Percentiles rank a stretch among this genome's conserved stretches.
Evolutionary conservation across 805 yeast species (phyloP).

Genomic region (Wickerhamiella allomyrinae): DNA sequence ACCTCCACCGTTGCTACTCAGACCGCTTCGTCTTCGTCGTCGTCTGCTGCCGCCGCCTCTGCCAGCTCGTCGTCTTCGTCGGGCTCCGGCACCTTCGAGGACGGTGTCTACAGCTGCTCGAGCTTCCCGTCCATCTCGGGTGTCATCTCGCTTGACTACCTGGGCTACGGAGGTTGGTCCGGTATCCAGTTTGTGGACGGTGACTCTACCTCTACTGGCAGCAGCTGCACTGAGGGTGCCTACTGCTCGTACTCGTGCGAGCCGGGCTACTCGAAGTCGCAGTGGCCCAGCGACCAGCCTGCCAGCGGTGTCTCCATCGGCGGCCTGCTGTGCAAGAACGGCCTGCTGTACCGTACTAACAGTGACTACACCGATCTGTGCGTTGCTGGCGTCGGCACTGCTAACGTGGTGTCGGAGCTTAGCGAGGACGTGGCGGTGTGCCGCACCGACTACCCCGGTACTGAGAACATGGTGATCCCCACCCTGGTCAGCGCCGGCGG

Average conservation of each 20-base stretch:
- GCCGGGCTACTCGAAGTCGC: conserved; percentile 98
- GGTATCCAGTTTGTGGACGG: conserved; percentile 45
- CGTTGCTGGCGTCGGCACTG: conserved; percentile 69
- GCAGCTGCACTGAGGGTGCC: conserved; percentile 68
- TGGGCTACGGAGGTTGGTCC: conserved; percentile 73
- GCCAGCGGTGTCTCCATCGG: conserved; percentile 82
- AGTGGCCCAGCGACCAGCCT: conserved; percentile 89
- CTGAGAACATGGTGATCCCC: conserved; percentile 96
- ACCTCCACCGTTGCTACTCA: conserved; percentile 17
- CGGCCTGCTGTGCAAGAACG: conserved; percentile 76
- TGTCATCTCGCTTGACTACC: conserved; percentile 58
- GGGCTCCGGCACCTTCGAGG: conserved; percentile 38
- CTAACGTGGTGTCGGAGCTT: conserved; percentile 52
- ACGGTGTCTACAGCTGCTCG: conserved; percentile 55
- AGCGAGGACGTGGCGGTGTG: conserved; percentile 68
- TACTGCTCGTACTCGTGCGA: conserved; percentile 98
- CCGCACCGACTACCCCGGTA: conserved; percentile 98
- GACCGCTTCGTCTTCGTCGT: conserved; percentile 22
- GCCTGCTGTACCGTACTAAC: conserved; percentile 75
- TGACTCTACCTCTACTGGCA: conserved; percentile 46
- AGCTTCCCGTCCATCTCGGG: conserved; percentile 72
- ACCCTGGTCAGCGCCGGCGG: conserved; percentile 63
- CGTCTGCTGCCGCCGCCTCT: conserved; percentile 25
- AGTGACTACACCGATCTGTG: conserved; percentile 54
- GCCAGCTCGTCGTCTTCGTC: conserved; percentile 24